A percentile compares a stretch with the other conserved stretches of the same genome.
Evolutionary conservation across 306 rosid genomes (phyloP).

Genomic region (Gastrolobium bilobum): DNA sequence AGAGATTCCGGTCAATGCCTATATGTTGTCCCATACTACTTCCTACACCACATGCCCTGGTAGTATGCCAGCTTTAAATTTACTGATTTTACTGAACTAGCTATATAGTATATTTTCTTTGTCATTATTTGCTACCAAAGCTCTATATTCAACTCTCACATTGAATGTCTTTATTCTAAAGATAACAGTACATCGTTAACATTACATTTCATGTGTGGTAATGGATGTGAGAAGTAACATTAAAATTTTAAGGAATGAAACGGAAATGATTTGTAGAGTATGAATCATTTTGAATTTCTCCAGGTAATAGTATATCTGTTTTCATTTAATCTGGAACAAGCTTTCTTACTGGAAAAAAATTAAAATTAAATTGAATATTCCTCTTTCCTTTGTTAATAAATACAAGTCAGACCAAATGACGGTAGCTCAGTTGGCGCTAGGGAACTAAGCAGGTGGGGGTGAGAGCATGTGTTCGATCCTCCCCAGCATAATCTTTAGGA

Average conservation of each 20-base stretch:
- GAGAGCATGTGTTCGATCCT: too few relatives aligned
- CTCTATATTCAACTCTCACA: not conserved
- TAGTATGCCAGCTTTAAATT: constrained; percentile 50
- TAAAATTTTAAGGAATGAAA: constrained; percentile 29
- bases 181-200: not conserved
- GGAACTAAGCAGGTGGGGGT: too few relatives aligned
- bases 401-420: too few relatives aligned
- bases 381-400: not conserved
- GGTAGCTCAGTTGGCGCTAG: too few relatives aligned
- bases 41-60: constrained; percentile 98
- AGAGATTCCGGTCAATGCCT: constrained; percentile 95
- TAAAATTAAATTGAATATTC: not conserved
- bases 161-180: constrained; percentile 28
- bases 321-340: not conserved
- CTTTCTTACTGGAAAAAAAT: constrained; percentile 19
- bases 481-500: too few relatives aligned
- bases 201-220: constrained; percentile 20
- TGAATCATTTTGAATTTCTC: not conserved
- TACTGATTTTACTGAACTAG: constrained; percentile 42
- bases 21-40: constrained; percentile 89
- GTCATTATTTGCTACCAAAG: constrained; percentile 10
- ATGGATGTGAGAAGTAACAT: constrained; percentile 13
- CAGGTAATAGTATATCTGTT: not conserved
- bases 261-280: not conserved
- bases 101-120: constrained; percentile 37